Base-by-base conservation (phyloP, 352 stramenopile genomes). In the Lagenidium giganteum region DNA sequence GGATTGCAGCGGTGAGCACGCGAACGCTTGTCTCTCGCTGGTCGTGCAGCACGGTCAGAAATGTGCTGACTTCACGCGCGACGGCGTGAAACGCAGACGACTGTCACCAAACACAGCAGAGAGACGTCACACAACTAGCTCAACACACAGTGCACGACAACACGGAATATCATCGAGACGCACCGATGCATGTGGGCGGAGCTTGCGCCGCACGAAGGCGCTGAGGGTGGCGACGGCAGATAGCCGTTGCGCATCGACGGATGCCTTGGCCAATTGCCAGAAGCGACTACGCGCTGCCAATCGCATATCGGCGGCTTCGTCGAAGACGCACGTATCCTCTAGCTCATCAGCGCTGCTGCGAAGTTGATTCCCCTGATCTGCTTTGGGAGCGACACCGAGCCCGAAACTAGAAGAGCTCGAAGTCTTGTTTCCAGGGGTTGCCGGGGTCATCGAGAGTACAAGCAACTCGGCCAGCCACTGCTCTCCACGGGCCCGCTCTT, bases 401-500 rank as follows among this genome's bases (percentile, higher is more conserved):
- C 45, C 37, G 23, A 41, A 43, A n/a, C n/a, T n/a, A n/a, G n/a
- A n/a, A n/a, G n/a, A n/a, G n/a, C n/a, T n/a, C n/a, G n/a, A n/a
- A n/a, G n/a, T n/a, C n/a, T n/a, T n/a, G n/a, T n/a, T n/a, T n/a
- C n/a, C n/a, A n/a, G n/a, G n/a, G n/a, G n/a, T n/a, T n/a, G n/a
- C n/a, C n/a, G n/a, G n/a, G n/a, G n/a, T n/a, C n/a, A n/a, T n/a
- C n/a, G n/a, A n/a, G n/a, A n/a, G n/a, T 4, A 20, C 41, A 7
- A 79, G 21, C 3, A 83, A 53, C 46, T 83, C 67, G 14, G 67
- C 65, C 4, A 83, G 63, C 70, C 70, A 83, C 6, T 61, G 51
- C 24, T 78, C 70, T 9, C 59, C 70, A 26, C 66, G 56, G 36
- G 71, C 73, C 14, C 56, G 52, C 13, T 76, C 67, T 37, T 73